A percentile compares a stretch with the other conserved stretches of the same genome.
These are phyloP conservation scores for Colletotrichum gloeosporioides DNA, from an alignment of 2,329 filamentous ascomycete genomes.

Conservation along the genomic window DNA sequence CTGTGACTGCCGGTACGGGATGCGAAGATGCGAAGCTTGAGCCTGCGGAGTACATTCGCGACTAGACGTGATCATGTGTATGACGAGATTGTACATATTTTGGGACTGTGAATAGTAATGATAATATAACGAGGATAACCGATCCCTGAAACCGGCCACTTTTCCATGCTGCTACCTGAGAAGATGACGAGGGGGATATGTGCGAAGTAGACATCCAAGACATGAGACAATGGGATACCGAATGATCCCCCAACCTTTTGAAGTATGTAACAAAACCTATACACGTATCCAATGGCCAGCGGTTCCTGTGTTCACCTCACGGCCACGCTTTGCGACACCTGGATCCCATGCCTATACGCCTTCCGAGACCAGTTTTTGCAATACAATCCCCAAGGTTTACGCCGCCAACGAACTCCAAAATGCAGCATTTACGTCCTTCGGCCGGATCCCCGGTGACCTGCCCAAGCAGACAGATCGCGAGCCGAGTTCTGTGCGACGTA, in stretches of 20 bases:
- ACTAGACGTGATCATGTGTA: not conserved
- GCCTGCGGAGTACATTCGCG: conserved; percentile 23
- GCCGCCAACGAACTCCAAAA: conserved; percentile 18
- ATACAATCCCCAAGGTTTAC: not conserved
- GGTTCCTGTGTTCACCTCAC: not conserved
- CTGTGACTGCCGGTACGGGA: conserved; percentile 25
- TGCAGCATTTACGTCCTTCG: conserved; percentile 35
- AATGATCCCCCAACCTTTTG: not conserved
- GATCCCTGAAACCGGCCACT: not conserved
- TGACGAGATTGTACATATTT: not conserved
- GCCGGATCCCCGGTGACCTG: conserved; percentile 41
- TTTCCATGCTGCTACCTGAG: not conserved
- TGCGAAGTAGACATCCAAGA: not conserved
- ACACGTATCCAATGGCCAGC: not conserved
- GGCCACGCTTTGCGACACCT: not conserved
- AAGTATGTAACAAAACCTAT: not conserved
- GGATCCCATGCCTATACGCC: not conserved
- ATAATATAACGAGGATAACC: not conserved
- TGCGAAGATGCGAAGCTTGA: conserved; percentile 26
- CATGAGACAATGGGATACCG: not conserved
- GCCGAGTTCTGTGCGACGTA: conserved; percentile 35
- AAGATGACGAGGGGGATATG: no score
- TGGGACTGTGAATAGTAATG: not conserved
- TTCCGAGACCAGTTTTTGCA: not conserved
- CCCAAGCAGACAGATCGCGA: conserved; percentile 42